Percentiles rank a stretch among this genome's conserved stretches.
Evolutionary conservation across 179 eudicot species (phyloP).

Genomic region (Drosera spatulata): DNA sequence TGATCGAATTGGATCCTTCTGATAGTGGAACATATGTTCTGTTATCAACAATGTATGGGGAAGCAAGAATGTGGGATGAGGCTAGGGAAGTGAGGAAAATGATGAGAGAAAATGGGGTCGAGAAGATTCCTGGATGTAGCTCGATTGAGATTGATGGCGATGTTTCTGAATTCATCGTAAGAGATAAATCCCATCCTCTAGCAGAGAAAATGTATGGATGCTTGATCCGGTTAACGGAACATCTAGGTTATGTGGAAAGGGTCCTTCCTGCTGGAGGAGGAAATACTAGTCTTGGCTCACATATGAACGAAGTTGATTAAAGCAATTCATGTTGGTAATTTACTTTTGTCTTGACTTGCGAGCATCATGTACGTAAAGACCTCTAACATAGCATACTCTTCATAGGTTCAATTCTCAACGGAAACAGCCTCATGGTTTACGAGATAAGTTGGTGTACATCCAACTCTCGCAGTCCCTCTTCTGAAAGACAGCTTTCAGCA

Average conservation of each 20-base stretch:
- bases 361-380: too few species aligned
- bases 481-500: too few species aligned
- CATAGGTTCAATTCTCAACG: too few species aligned
- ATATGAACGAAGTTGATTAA: background rate
- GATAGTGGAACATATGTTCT: slow-evolving; percentile 79
- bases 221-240: slow-evolving; percentile 32
- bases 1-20: slow-evolving; percentile 70
- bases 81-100: slow-evolving; percentile 56
- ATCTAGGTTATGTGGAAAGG: slow-evolving; percentile 31
- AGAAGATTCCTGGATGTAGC: slow-evolving; percentile 86
- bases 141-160: slow-evolving; percentile 63
- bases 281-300: slow-evolving; percentile 8
- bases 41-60: slow-evolving; percentile 70
- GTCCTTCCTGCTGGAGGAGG: slow-evolving; percentile 11
- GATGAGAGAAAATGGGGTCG: slow-evolving; percentile 61
- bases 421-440: too few species aligned
- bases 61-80: slow-evolving; percentile 65
- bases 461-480: too few species aligned
- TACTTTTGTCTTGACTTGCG: too few species aligned
- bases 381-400: too few species aligned
- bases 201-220: slow-evolving; percentile 49
- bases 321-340: too few species aligned
- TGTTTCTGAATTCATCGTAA: slow-evolving; percentile 54
- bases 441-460: too few species aligned
- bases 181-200: slow-evolving; percentile 66